A percentile compares a stretch with the other conserved stretches of the same genome.
Evolutionary conservation across 768 basidiomycete species (phyloP).

Genomic region (Cantharellus cinnabarinus): DNA sequence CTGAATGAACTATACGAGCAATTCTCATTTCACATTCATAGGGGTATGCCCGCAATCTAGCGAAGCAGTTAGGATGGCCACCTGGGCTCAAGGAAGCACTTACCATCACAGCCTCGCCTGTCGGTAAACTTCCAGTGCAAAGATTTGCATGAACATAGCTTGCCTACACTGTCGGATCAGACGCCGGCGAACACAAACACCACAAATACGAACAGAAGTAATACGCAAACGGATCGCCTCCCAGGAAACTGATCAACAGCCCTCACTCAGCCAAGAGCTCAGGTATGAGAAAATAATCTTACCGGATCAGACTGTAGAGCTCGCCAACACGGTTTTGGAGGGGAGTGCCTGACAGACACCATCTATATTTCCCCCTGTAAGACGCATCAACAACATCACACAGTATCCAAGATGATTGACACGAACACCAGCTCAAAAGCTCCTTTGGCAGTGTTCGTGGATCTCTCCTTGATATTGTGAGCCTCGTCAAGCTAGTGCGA

Average conservation of each 20-base stretch:
- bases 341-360: slow-evolving; percentile 95
- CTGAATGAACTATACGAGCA: neutral
- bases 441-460: slow-evolving; percentile 93
- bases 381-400: neutral
- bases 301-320: slow-evolving; percentile 74
- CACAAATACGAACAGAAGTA: slow-evolving; percentile 53
- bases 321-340: slow-evolving; percentile 98
- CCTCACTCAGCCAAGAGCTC: slow-evolving; percentile 35
- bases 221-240: slow-evolving; percentile 40
- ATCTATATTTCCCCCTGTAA: slow-evolving; percentile 39
- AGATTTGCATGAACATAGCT: slow-evolving; percentile 82
- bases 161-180: slow-evolving; percentile 29
- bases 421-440: slow-evolving; percentile 54
- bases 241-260: slow-evolving; percentile 4
- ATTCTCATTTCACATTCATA: slow-evolving; percentile 43
- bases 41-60: slow-evolving; percentile 69
- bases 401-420: neutral
- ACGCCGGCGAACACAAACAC: neutral
- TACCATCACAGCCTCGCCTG: slow-evolving; percentile 67
- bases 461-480: slow-evolving; percentile 92
- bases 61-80: neutral
- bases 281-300: slow-evolving; percentile 41
- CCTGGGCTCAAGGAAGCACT: neutral
- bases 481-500: slow-evolving; percentile 66
- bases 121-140: slow-evolving; percentile 86